phyloP scores from a whole-genome alignment of 345 rosid species.

The Moricandia arvensis region DNA sequence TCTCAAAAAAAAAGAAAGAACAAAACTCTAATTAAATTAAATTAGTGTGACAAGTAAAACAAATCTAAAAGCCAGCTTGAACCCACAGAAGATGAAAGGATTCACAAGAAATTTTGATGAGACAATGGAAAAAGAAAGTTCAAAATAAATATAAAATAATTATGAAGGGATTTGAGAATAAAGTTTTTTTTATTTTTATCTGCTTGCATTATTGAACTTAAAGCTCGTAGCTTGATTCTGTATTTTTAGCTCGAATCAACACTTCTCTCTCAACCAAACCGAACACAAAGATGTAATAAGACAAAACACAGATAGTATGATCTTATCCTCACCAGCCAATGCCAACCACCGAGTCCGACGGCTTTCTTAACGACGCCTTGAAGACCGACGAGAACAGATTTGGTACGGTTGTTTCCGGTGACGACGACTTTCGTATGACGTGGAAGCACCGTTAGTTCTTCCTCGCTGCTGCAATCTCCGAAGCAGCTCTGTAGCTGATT shows the following conservation, averaged over 20 bases:
- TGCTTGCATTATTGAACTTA: conserved; percentile 16
- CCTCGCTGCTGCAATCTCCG: conserved; percentile 72
- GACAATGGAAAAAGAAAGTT: background rate
- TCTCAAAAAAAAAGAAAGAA: conserved; percentile 9
- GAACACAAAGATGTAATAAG: background rate
- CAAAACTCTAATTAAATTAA: conserved; percentile 5
- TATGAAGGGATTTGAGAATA: conserved; percentile 13
- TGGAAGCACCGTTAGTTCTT: conserved; percentile 88
- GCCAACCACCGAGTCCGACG: conserved; percentile 97
- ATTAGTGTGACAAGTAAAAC: conserved; percentile 29
- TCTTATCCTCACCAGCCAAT: conserved; percentile 70
- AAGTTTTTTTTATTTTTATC: background rate
- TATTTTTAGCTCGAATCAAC: background rate
- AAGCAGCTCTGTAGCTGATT: conserved; percentile 40
- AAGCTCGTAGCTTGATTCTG: background rate
- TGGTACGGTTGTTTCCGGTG: conserved; percentile 93
- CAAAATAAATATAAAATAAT: background rate
- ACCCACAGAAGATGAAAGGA: conserved; percentile 30
- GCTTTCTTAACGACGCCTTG: conserved; percentile 95
- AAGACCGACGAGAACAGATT: conserved; percentile 95
- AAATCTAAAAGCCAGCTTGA: conserved; percentile 33
- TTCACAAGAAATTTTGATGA: conserved; percentile 20
- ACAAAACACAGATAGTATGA: conserved; percentile 11
- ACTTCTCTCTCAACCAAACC: background rate
- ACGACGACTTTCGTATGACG: conserved; percentile 95